phyloP scores from a whole-genome alignment of 345 rosid genomes.

The Salix purpurea region DNA sequence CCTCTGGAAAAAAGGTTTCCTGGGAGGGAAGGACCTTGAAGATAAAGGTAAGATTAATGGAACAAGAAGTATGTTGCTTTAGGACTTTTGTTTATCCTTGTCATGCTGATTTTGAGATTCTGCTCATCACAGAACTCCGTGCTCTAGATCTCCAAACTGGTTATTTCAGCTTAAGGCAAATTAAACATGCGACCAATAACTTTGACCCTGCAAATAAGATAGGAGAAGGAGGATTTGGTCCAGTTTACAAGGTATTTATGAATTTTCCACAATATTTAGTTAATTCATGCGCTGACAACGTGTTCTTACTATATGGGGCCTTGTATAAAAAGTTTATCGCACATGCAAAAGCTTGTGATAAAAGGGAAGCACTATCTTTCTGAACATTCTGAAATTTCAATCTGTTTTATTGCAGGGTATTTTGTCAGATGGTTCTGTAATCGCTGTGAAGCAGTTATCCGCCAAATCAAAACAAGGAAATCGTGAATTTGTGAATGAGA shows the following conservation, averaged over 20 bases:
- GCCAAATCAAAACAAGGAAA: slow-evolving; percentile 70
- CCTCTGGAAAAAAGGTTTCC: slow-evolving; percentile 46
- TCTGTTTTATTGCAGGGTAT: slow-evolving; percentile 42
- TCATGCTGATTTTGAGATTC: neutral
- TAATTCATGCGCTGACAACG: neutral
- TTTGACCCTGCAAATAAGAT: slow-evolving; percentile 69
- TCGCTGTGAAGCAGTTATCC: slow-evolving; percentile 71
- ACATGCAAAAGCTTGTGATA: neutral
- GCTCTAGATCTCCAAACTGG: slow-evolving; percentile 75
- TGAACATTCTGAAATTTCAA: slow-evolving; percentile 2
- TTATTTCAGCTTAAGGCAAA: slow-evolving; percentile 63
- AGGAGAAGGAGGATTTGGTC: slow-evolving; percentile 95
- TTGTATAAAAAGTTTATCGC: neutral
- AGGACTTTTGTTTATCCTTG: neutral
- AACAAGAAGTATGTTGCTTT: neutral
- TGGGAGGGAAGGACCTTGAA: slow-evolving; percentile 51
- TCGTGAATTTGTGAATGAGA: slow-evolving; percentile 61
- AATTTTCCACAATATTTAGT: neutral
- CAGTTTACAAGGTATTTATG: slow-evolving; percentile 73
- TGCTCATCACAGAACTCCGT: slow-evolving; percentile 41
- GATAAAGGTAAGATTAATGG: slow-evolving; percentile 43
- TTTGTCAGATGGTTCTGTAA: slow-evolving; percentile 44
- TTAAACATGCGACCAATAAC: slow-evolving; percentile 66
- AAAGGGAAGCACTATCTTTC: neutral
- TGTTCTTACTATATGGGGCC: neutral